A percentile compares a stretch with the other conserved stretches of the same genome.
Evolutionary conservation across 1,139 yeast species (phyloP).

Genomic region (Debaryomyces fabryi): DNA sequence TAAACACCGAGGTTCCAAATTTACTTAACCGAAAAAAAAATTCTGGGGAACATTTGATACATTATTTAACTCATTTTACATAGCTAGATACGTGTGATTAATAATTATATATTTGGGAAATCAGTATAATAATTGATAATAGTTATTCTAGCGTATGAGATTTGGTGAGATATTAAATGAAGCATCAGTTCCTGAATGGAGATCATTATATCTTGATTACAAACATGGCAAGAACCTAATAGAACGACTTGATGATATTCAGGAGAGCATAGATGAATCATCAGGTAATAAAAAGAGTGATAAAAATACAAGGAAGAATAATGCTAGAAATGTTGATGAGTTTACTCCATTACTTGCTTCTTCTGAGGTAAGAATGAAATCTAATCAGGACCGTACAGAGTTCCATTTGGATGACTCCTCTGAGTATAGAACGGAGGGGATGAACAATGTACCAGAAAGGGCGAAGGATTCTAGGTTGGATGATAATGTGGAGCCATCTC

Average conservation of each 20-base stretch:
- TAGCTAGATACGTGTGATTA: not conserved
- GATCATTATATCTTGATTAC: slow-evolving; percentile 76
- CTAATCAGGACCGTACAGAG: not conserved
- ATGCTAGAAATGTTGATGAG: slow-evolving; percentile 20
- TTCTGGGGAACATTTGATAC: not conserved
- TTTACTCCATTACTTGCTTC: slow-evolving; percentile 36
- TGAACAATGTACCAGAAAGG: not conserved
- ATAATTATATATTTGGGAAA: not conserved
- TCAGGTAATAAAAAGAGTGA: not conserved
- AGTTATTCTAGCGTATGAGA: too few species aligned
- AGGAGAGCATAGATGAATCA: slow-evolving; percentile 6
- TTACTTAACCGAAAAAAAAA: not conserved
- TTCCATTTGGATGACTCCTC: not conserved
- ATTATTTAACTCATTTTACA: not conserved
- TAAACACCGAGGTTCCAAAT: not conserved
- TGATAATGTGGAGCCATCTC: slow-evolving; percentile 6
- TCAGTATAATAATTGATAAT: too few species aligned
- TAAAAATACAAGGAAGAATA: not conserved
- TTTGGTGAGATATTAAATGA: slow-evolving; percentile 48
- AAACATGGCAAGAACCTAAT: slow-evolving; percentile 52
- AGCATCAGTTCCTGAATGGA: slow-evolving; percentile 83
- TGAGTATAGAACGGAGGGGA: not conserved
- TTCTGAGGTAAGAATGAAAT: not conserved
- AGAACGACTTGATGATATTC: slow-evolving; percentile 24
- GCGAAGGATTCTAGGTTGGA: not conserved